Base-by-base conservation (phyloP, 257 asterid species). In the Handroanthus guayacan region DNA sequence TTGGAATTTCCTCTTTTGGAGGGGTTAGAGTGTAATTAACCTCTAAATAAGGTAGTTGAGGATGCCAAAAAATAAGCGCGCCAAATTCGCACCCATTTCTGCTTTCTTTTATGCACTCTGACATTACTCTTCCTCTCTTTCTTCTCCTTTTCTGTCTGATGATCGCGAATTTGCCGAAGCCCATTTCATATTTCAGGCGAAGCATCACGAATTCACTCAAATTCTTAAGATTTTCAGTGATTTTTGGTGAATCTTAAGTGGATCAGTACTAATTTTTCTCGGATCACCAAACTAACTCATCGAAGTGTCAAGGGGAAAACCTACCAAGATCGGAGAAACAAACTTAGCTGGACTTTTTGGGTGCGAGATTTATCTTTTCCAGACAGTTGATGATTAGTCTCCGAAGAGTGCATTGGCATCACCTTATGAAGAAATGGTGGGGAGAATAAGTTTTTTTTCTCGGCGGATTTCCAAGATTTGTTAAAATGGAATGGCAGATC, bases 401-500 rank as follows among this genome's bases (percentile, higher is more conserved):
- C 51, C 5, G 12, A 47, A 44, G 68, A 39, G 55, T 37, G 55
- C 10, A 52, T 44, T 71, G 68, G 31, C 38, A 31, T 57, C 7
- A 44, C 69, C 82, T 25, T 75, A 91, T 89, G 92, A 89, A 83
- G 89, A 90, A 83, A 84, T 87, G 90, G 83, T 85, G 85, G 85
- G 84, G 80, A 81, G 63, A 71, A 80, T 69, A 57, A 75, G 57
- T 76, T 79, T 86, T 87, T 82, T 85, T 77, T 54, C 77, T 72
- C 31, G 90, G 86, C 77, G 90, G 87, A 82, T 78, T 74, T 81
- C 94, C 85, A 72, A 78, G 78, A 84, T 82, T 89, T 79, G 86
- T 90, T 89, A 87, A 95, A 94, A 94, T 92, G 98, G 99, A 92
- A 95, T 95, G 99, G 99, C 97, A 92, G 97, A 92, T 92, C 97